These are phyloP conservation scores for Ophiognomonia clavigignenti-juglandacearum DNA, from an alignment of 2,329 filamentous ascomycete species.

Conservation along the genomic window DNA sequence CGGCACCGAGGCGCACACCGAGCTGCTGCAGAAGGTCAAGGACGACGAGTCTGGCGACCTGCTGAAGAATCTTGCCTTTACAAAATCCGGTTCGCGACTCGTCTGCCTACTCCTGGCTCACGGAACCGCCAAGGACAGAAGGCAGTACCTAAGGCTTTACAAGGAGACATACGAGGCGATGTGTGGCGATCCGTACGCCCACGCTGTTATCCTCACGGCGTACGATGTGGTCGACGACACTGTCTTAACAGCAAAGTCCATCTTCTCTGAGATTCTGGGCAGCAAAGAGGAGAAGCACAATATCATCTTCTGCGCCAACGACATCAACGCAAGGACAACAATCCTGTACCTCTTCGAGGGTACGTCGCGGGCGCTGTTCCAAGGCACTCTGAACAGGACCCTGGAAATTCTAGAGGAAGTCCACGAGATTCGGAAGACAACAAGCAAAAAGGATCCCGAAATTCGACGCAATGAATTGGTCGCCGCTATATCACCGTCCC, in stretches of 20 bases:
- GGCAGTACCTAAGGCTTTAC: slow-evolving; percentile 78
- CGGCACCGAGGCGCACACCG: slow-evolving; percentile 75
- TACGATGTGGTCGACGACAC: slow-evolving; percentile 95
- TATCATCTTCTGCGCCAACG: slow-evolving; percentile 58
- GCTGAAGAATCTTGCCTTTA: slow-evolving; percentile 94
- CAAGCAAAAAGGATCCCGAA: slow-evolving; percentile 88
- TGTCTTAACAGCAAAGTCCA: slow-evolving; percentile 76
- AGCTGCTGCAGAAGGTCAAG: slow-evolving; percentile 87
- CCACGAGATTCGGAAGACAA: slow-evolving; percentile 71
- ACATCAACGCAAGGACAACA: slow-evolving; percentile 60
- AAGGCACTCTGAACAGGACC: slow-evolving; percentile 58
- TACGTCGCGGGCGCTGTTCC: slow-evolving; percentile 56
- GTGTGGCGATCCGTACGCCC: slow-evolving; percentile 73
- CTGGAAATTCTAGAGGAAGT: slow-evolving; percentile 71
- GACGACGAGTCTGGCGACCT: slow-evolving; percentile 87
- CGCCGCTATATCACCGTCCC: slow-evolving; percentile 65
- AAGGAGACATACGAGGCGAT: slow-evolving; percentile 85
- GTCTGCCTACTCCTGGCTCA: slow-evolving; percentile 79
- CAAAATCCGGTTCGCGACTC: slow-evolving; percentile 77
- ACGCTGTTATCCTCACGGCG: slow-evolving; percentile 76
- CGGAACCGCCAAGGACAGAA: slow-evolving; percentile 87
- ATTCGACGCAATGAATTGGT: slow-evolving; percentile 71
- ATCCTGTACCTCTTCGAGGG: slow-evolving; percentile 79
- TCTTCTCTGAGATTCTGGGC: slow-evolving; percentile 81
- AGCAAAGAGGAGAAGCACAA: slow-evolving; percentile 63